Evolutionary conservation across 768 basidiomycete species (phyloP), one percentile per base, ranked within the genome.

Genomic region (Mycena vulgaris): DNA sequence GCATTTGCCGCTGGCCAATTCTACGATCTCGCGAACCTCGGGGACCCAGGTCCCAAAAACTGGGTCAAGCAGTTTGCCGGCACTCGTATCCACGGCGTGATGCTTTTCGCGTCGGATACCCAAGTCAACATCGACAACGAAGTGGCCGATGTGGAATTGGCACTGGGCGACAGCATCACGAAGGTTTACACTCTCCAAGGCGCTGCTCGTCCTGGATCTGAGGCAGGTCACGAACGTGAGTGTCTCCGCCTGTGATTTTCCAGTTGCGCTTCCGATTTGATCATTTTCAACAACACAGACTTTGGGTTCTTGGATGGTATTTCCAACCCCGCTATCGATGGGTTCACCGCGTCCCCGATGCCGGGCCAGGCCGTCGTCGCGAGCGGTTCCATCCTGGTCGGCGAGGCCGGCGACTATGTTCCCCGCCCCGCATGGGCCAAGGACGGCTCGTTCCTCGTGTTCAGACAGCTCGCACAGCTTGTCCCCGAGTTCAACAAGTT

Each of bases 401-500:
- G 80, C 23, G 79, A 81, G 57, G 68, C 57, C 17, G 69, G 77
- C 21, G 76, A 79, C 35, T 27, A 45, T 19, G 58, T 61, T n/a
- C 25, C 49, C 5, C 76, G 76, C 13, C 76, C 76, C 4, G 19
- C 63, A 2, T 77, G 76, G 76, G 70, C 75, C 6, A 71, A 75
- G 53, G 78, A 81, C 42, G 81, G 80, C 7, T 75, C 78, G 0
- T 80, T 83, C 73, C 71, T 83, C 42, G 80, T 74, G 6, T 81
- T 70, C 63, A 57, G 69, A 13, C 69, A 70, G 47, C 69, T 70
- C 63, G 39, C 37, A 40, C 81, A 82, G 63, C 72, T 70, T 28
- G 69, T 70, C 25, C 69, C 69, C 33, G 63, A 70, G 67, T 89
- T 88, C 76, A 75, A 87, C 76, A 73, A 83, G 9, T 88, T 86